Conservation (phyloP, 1,284 basidiomycete genomes). For the Mycena sp. region DNA sequence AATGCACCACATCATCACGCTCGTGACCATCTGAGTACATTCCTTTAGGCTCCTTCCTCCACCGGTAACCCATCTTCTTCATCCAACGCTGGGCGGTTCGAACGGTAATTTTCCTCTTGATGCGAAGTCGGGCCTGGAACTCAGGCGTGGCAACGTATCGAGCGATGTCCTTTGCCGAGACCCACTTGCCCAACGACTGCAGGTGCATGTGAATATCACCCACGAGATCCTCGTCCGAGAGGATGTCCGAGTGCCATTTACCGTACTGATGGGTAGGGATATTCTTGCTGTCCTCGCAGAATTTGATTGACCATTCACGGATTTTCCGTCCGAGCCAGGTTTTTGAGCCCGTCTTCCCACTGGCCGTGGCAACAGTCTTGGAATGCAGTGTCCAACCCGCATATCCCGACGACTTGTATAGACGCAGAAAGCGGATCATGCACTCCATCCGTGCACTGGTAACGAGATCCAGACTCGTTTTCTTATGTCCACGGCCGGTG, state of each 20-base stretch:
- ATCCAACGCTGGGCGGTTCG: slow-evolving; percentile 4
- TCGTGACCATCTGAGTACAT: slow-evolving; percentile 26
- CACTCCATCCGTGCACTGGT: slow-evolving; percentile 11
- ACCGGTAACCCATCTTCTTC: slow-evolving; percentile 3
- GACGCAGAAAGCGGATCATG: slow-evolving; percentile 13
- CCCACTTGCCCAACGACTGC: slow-evolving; percentile 26
- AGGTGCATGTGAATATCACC: slow-evolving; percentile 8
- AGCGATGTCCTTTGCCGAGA: slow-evolving; percentile 42
- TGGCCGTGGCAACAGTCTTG: not conserved
- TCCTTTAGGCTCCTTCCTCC: slow-evolving; percentile 31
- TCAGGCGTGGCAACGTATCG: slow-evolving; percentile 36
- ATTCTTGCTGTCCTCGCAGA: not conserved
- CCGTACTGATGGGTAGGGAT: slow-evolving; percentile 2
- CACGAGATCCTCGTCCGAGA: slow-evolving; percentile 4
- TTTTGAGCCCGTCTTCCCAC: slow-evolving; percentile 1
- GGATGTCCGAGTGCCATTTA: not conserved
- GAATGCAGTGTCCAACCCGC: slow-evolving; percentile 11
- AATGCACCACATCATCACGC: slow-evolving; percentile 5
- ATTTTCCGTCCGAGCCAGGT: not conserved
- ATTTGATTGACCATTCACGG: not conserved
- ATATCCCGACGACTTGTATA: slow-evolving; percentile 5
- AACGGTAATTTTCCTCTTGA: not conserved
- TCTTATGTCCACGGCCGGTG: not conserved
- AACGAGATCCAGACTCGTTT: slow-evolving; percentile 1
- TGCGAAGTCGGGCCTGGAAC: slow-evolving; percentile 32